Percentiles rank a stretch among this genome's conserved stretches.
These are phyloP conservation scores for Isabelozyma heimii DNA, from an alignment of 805 yeast genomes.

Conservation along the genomic window DNA sequence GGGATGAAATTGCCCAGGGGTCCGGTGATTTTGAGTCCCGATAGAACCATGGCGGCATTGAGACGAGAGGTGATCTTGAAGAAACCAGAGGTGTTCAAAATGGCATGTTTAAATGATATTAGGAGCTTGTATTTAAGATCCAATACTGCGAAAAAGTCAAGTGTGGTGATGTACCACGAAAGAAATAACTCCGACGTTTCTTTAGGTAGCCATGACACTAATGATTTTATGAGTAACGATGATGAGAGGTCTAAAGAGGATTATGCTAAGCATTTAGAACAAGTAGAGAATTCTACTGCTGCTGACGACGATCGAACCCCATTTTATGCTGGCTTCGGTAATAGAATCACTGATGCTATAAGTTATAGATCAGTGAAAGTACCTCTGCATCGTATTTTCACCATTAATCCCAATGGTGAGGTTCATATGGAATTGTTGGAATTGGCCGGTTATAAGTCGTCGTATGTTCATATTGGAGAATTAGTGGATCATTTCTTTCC, in stretches of 20 bases:
- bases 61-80: slow-evolving; percentile 87
- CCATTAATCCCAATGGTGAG: slow-evolving; percentile 94
- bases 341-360: slow-evolving; percentile 92
- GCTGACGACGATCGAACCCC: slow-evolving; percentile 61
- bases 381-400: slow-evolving; percentile 90
- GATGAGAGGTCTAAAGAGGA: background rate
- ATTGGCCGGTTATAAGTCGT: slow-evolving; percentile 85
- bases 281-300: slow-evolving; percentile 1
- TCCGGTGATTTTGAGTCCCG: slow-evolving; percentile 94
- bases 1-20: slow-evolving; percentile 74
- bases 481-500: slow-evolving; percentile 97
- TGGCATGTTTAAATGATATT: slow-evolving; percentile 92
- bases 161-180: background rate
- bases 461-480: slow-evolving; percentile 87
- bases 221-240: background rate
- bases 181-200: background rate
- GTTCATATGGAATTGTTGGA: slow-evolving; percentile 96
- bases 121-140: slow-evolving; percentile 57
- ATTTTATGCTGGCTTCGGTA: slow-evolving; percentile 97
- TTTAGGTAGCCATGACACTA: background rate
- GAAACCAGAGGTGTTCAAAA: slow-evolving; percentile 97
- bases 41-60: slow-evolving; percentile 93
- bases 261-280: background rate
- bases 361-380: slow-evolving; percentile 91
- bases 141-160: background rate